These are phyloP conservation scores for Globisporangium megalacanthum DNA, from an alignment of 352 stramenopile species.

Conservation along the genomic window DNA sequence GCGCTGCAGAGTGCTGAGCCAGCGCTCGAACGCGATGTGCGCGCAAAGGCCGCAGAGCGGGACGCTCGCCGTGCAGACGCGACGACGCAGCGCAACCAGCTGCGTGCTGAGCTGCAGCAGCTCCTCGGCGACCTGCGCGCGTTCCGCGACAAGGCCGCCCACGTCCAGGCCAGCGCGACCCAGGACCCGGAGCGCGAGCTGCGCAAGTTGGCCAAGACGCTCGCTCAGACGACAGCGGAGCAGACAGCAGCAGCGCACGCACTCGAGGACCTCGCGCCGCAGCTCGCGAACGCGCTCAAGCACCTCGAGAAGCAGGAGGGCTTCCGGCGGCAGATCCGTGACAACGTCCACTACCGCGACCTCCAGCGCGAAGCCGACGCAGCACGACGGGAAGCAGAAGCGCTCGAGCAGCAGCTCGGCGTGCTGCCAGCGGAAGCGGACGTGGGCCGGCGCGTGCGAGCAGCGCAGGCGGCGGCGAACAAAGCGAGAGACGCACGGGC, in stretches of 20 bases:
- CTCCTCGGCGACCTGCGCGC: constrained; percentile 33
- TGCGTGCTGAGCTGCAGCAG: constrained; percentile 35
- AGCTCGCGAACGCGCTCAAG: constrained; percentile 33
- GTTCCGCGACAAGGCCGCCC: constrained; percentile 36
- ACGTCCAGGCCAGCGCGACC: constrained; percentile 28
- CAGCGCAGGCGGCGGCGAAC: constrained; percentile 24
- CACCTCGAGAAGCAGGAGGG: constrained; percentile 47
- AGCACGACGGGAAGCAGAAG: constrained; percentile 28
- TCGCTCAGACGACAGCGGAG: constrained; percentile 37
- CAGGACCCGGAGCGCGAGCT: constrained; percentile 43
- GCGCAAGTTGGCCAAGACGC: constrained; percentile 29
- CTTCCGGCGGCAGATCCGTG: constrained; percentile 63
- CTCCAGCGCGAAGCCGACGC: constrained; percentile 43
- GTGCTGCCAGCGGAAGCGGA: constrained; percentile 42
- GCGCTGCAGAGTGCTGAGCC: constrained; percentile 34
- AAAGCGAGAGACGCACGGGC: constrained; percentile 29
- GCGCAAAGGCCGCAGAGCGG: constrained; percentile 36
- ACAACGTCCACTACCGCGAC: constrained; percentile 71
- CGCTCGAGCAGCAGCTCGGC: constrained; percentile 41
- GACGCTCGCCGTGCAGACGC: constrained; percentile 23
- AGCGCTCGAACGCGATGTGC: constrained; percentile 34
- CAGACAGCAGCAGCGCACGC: constrained; percentile 28
- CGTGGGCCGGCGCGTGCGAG: constrained; percentile 36
- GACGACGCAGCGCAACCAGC: constrained; percentile 20
- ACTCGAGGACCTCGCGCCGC: constrained; percentile 39